Evolutionary conservation across 805 yeast species (phyloP), one percentile per base, ranked within the genome.

Genomic region (Zygoascus bituminiphila): DNA sequence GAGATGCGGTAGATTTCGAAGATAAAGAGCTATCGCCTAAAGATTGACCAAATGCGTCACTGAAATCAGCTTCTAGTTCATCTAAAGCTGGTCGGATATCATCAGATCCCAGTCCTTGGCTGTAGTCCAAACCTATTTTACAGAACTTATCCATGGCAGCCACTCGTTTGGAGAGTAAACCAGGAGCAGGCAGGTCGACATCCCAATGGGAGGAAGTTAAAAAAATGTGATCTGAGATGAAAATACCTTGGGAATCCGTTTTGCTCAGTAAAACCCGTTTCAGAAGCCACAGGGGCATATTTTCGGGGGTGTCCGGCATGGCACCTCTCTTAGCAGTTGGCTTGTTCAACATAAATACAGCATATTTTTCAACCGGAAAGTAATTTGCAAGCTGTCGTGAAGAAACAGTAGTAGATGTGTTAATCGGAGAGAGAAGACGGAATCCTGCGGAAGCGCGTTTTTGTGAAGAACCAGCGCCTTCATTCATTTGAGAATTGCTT

Each of bases 251-350:
- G 7, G 48, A 38, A 24, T 36, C 23, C 20, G 22, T 9, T 17
- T 44, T 45, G 17, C 50, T 42, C 9, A 23, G 17, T 4, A 52
- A 12, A 12, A 52, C 39, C 17, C 42, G 52, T 15, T 42, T 46
- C 25, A 52, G 47, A 36, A 52, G 49, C 55, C 55, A 52, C 29
- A 41, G 38, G 5, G 55, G 43, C 8, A 41, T 12, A 22, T 5
- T 23, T n/a, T 20, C 31, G 20, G 42, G 26, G 9, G 33, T 8
- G 2, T 36, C 22, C 14, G 40, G 40, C 10, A 29, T 6, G n/a
- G 4, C n/a, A 15, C 15, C 33, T 29, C 33, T 29, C n/a, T 15
- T 15, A 29, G 15, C 33, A 6, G 7, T 6, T 29, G 33, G 33
- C 33, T 15, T 29, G 33, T 15, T 7, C 3, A 29, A 5, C 33